Conservation (phyloP, 371 early-diverging fungal genomes). For the Lichtheimia ramosa region DNA sequence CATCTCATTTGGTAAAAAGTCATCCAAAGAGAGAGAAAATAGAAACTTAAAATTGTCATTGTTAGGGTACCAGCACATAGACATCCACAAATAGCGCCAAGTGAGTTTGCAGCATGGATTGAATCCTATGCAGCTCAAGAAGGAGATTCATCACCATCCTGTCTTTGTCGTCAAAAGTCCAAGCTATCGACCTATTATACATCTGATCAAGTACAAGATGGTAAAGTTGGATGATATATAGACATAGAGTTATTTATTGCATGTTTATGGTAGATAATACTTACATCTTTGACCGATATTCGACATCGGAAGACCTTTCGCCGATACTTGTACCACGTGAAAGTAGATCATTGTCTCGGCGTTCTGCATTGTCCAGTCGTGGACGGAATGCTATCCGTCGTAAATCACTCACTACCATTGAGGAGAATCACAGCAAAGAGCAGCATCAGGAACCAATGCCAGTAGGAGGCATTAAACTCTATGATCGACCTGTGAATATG, state of each 20-base stretch:
- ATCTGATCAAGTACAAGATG: neutral
- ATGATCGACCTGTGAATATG: constrained; percentile 47
- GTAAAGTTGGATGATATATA: neutral
- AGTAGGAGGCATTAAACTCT: constrained; percentile 26
- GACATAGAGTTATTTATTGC: too few species aligned
- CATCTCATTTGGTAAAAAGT: constrained; percentile 13
- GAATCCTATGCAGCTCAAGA: constrained; percentile 8
- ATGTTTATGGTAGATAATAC: neutral
- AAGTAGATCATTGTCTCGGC: constrained; percentile 15
- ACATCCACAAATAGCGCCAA: constrained; percentile 28
- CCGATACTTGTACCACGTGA: constrained; percentile 14
- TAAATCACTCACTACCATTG: constrained; percentile 1
- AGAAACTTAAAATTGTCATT: too few species aligned
- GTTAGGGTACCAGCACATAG: constrained; percentile 30
- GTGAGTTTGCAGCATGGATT: constrained; percentile 25
- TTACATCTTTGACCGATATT: constrained; percentile 13
- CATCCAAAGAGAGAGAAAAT: neutral
- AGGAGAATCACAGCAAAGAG: constrained; percentile 1
- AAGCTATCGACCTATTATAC: constrained; percentile 1
- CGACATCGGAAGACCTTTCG: constrained; percentile 13
- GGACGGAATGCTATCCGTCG: constrained; percentile 6
- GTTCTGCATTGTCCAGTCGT: constrained; percentile 20
- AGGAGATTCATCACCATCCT: neutral
- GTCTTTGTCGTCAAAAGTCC: constrained; percentile 3
- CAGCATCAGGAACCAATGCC: neutral